These are phyloP conservation scores for Ophiostoma himal-ulmi DNA, from an alignment of 2,329 filamentous ascomycete genomes.

Conservation along the genomic window DNA sequence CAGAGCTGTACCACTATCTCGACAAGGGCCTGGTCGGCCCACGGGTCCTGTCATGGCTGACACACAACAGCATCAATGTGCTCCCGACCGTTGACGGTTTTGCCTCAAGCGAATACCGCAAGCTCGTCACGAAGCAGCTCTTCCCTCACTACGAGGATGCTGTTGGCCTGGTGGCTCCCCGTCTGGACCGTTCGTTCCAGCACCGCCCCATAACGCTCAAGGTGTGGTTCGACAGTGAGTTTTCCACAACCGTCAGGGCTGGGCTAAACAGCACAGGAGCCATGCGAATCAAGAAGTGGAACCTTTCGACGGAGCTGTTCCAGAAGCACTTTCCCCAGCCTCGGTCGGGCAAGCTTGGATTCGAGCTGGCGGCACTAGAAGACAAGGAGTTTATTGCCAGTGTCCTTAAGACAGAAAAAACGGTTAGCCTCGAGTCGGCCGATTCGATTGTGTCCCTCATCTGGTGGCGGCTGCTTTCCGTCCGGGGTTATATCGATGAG, in stretches of 20 bases:
- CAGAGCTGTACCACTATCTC: conserved; percentile 86
- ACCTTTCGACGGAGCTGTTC: conserved; percentile 57
- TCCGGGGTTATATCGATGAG: conserved; percentile 77
- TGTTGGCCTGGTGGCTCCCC: conserved; percentile 69
- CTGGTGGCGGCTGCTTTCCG: conserved; percentile 82
- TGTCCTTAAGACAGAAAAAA: conserved; percentile 59
- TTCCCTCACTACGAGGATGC: conserved; percentile 69
- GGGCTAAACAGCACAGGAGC: conserved; percentile 37
- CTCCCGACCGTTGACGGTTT: conserved; percentile 81
- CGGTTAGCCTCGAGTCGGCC: conserved; percentile 47
- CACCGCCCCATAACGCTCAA: conserved; percentile 71
- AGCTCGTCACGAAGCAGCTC: conserved; percentile 68
- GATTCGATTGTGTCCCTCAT: conserved; percentile 68
- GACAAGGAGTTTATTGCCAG: conserved; percentile 54
- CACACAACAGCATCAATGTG: conserved; percentile 70
- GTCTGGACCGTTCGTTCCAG: conserved; percentile 76
- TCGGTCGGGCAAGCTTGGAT: conserved; percentile 42
- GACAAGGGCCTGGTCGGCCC: conserved; percentile 75
- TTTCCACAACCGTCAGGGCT: conserved; percentile 63
- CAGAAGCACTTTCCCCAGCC: conserved; percentile 44
- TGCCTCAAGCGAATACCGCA: conserved; percentile 71
- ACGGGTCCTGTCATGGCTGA: conserved; percentile 74
- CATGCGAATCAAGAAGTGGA: conserved; percentile 58
- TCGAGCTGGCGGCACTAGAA: conserved; percentile 61
- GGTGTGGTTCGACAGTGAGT: conserved; percentile 76